phyloP scores from a whole-genome alignment of 345 rosid species.

The Gossypium herbaceum region DNA sequence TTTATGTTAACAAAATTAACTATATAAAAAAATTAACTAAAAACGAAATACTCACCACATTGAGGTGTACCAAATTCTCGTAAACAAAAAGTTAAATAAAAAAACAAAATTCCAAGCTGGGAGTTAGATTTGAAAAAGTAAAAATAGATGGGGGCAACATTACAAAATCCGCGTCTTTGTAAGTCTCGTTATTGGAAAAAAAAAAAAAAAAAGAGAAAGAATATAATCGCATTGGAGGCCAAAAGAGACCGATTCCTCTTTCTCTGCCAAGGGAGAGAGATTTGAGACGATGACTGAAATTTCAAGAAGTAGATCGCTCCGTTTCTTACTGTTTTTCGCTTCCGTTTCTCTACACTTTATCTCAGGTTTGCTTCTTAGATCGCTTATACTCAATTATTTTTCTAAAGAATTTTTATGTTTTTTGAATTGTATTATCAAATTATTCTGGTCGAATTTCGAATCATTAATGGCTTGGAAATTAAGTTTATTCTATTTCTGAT shows the following conservation, averaged over 20 bases:
- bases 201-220: neutral
- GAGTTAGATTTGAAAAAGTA: too few relatives aligned
- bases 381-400: neutral
- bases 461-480: neutral
- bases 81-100: too few relatives aligned
- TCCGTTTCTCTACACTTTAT: conserved; percentile 43
- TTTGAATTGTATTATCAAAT: neutral
- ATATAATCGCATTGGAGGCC: neutral
- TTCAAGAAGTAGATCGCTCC: conserved; percentile 31
- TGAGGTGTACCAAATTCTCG: too few relatives aligned
- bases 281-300: conserved; percentile 31
- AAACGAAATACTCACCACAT: too few relatives aligned
- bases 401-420: neutral
- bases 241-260: neutral
- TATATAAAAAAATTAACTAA: too few relatives aligned
- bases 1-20: too few relatives aligned
- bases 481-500: neutral
- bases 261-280: conserved; percentile 7
- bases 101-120: too few relatives aligned
- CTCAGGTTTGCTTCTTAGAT: conserved; percentile 43
- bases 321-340: conserved; percentile 30
- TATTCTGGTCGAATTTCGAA: neutral
- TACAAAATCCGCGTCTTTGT: neutral
- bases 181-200: neutral
- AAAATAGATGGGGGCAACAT: neutral